A percentile compares a stretch with the other conserved stretches of the same genome.
These are phyloP conservation scores for Sugiyamaella grinbergsii DNA, from an alignment of 1,139 yeast species.

Conservation along the genomic window DNA sequence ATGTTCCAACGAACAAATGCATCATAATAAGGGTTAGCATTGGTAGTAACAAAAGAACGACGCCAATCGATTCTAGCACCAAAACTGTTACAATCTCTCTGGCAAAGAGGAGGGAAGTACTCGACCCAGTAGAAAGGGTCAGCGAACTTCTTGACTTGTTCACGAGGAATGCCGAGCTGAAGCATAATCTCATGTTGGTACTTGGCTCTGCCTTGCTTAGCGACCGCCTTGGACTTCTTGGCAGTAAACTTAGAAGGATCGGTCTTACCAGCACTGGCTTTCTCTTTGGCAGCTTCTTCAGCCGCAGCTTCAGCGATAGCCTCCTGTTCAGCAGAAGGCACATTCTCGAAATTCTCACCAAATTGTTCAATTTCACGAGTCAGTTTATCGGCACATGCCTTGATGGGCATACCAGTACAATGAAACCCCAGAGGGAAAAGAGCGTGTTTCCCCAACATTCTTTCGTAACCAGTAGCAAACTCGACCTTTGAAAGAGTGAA, in stretches of 20 bases:
- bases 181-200: slow-evolving; percentile 95
- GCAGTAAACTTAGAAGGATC: slow-evolving; percentile 91
- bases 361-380: slow-evolving; percentile 89
- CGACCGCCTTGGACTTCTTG: slow-evolving; percentile 88
- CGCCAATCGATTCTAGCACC: slow-evolving; percentile 99
- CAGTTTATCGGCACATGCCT: slow-evolving; percentile 93
- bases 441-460: slow-evolving; percentile 92
- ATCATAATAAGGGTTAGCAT: slow-evolving; percentile 91
- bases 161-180: slow-evolving; percentile 83
- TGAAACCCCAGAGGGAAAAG: slow-evolving; percentile 97
- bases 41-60: slow-evolving; percentile 93
- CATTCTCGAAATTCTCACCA: slow-evolving; percentile 77
- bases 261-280: slow-evolving; percentile 49
- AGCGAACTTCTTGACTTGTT: slow-evolving; percentile 83
- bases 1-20: slow-evolving; percentile 97
- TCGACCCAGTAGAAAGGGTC: slow-evolving; percentile 87
- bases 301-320: slow-evolving; percentile 44
- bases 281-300: slow-evolving; percentile 37
- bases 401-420: slow-evolving; percentile 99
- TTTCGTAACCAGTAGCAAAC: slow-evolving; percentile 89
- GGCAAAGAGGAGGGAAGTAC: slow-evolving; percentile 88
- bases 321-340: slow-evolving; percentile 56
- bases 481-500: slow-evolving; percentile 95
- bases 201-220: slow-evolving; percentile 91
- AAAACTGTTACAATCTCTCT: slow-evolving; percentile 73